phyloP scores from a whole-genome alignment of 352 stramenopile genomes.

The Globisporangium irregulare region DNA sequence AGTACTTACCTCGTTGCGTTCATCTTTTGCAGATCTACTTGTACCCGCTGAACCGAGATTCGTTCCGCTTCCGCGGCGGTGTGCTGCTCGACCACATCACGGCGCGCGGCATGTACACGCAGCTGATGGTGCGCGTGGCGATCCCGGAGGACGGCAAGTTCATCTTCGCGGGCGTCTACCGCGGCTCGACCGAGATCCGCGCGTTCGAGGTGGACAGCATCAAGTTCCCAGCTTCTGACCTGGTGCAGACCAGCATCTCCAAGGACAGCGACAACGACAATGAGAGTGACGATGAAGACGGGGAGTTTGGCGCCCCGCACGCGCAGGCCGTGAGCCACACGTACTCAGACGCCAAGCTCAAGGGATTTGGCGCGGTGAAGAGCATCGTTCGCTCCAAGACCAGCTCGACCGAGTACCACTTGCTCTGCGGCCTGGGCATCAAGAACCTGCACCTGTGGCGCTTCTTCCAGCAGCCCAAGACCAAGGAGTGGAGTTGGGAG shows the following conservation, averaged over 20 bases:
- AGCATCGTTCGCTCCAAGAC: conserved; percentile 44
- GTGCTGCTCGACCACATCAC: conserved; percentile 82
- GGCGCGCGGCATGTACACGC: conserved; percentile 76
- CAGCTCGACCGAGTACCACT: conserved; percentile 62
- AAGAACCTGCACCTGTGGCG: conserved; percentile 88
- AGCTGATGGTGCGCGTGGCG: conserved; percentile 76
- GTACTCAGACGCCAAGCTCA: conserved; percentile 80
- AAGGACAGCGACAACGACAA: conserved; percentile 12
- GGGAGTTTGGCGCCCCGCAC: conserved; percentile 36
- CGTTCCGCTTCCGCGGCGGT: conserved; percentile 59
- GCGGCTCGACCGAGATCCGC: conserved; percentile 83
- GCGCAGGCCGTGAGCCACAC: conserved; percentile 61
- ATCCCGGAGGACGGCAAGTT: conserved; percentile 79
- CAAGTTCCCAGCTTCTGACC: conserved; percentile 34
- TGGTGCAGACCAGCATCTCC: conserved; percentile 9
- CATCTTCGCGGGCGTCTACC: conserved; percentile 84
- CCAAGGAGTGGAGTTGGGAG: conserved; percentile 65
- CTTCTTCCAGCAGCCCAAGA: conserved; percentile 51
- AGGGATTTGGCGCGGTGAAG: conserved; percentile 79
- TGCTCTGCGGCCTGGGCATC: conserved; percentile 82
- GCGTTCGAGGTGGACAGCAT: conserved; percentile 84
- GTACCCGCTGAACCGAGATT: conserved; percentile 65
- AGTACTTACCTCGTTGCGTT: not conserved
- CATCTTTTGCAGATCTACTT: conserved; percentile 32
- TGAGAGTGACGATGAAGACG: conserved; percentile 20